Base-by-base conservation (phyloP, 2,329 filamentous ascomycete species). In the Aureobasidium sp. region DNA sequence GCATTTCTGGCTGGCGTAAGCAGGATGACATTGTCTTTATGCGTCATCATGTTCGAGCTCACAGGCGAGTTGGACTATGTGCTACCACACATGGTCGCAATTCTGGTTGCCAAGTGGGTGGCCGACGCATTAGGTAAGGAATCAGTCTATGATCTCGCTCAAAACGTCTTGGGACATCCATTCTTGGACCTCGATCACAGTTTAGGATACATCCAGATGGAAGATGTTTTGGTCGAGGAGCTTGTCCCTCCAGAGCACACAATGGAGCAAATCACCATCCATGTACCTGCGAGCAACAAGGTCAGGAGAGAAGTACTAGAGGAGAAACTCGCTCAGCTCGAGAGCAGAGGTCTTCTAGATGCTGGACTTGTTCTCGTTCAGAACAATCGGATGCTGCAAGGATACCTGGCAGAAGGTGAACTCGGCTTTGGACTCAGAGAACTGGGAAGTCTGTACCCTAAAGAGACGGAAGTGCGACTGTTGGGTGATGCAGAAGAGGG, bases 21-120 rank as follows among this genome's bases (percentile, higher is more conserved):
- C 12, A 74, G 82, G 40, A 84, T 84, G 82, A 84, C 82, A 0
- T 79, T 84, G 11, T 81, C 78, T 2, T 74, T 85, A 7, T 78
- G 79, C 9, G 82, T 85, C 42, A 83, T 85, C 70, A 84, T 85
- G 81, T 84, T 85, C 69, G 82, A 83, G 68, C 74, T 85, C 8
- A 85, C 82, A 0, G 82, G 82, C 42, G 81, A 84, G 66, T 76
- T 84, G 8, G 78, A 82, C 63, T 84, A 83, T 68, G 77, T 82
- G 11, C 73, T 83, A 0, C 81, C 82, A 12, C 79, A 82, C 64
- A 85, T 84, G 81, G 76, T 83, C 24, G 81, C 82, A 7, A 85
- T 85, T 61, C 73, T 85, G 6, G 77, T 82, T 0, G 81, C 82
- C 0, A 85, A 85, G 70, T 85, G 81, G 81, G 76, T 80, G 6